These are phyloP conservation scores for Hypomyces perniciosus DNA, from an alignment of 2,329 filamentous ascomycete genomes.

Conservation along the genomic window DNA sequence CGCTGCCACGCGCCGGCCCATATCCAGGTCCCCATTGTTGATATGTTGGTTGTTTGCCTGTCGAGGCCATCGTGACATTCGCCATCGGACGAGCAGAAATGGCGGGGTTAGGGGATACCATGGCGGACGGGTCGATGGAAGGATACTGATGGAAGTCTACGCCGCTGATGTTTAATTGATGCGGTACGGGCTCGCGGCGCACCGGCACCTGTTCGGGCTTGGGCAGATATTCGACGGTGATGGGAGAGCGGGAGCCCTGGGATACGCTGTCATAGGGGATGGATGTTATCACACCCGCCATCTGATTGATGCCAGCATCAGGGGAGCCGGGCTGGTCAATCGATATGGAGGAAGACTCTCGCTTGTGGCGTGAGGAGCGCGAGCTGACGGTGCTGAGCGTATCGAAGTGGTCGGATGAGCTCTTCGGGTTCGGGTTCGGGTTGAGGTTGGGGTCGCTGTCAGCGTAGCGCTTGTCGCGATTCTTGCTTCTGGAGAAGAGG, in stretches of 20 bases:
- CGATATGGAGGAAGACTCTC: conserved; percentile 66
- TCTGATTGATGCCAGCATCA: conserved; percentile 63
- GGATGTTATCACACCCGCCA: conserved; percentile 76
- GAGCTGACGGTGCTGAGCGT: conserved; percentile 57
- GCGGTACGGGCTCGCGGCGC: conserved; percentile 68
- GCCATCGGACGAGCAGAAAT: conserved; percentile 40
- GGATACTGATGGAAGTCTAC: conserved; percentile 89
- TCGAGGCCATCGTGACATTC: conserved; percentile 66
- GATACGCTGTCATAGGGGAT: conserved; percentile 76
- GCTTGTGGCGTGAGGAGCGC: conserved; percentile 67
- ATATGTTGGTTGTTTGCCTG: conserved; percentile 65
- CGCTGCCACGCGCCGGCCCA: conserved; percentile 41
- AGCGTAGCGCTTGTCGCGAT: conserved; percentile 60
- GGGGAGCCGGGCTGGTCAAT: conserved; percentile 61
- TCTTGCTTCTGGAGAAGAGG: conserved; percentile 86
- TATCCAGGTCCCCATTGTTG: conserved; percentile 63
- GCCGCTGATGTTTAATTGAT: conserved; percentile 73
- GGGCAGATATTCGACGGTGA: conserved; percentile 67
- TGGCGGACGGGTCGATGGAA: conserved; percentile 53
- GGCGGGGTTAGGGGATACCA: conserved; percentile 49
- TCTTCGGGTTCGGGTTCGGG: conserved; percentile 21
- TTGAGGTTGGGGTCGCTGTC: conserved; percentile 47
- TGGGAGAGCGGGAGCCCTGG: conserved; percentile 61
- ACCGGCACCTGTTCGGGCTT: conserved; percentile 57
- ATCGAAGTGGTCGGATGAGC: conserved; percentile 52